Conservation (phyloP, 306 rosid genomes). For the Hippophae gyantsensis region DNA sequence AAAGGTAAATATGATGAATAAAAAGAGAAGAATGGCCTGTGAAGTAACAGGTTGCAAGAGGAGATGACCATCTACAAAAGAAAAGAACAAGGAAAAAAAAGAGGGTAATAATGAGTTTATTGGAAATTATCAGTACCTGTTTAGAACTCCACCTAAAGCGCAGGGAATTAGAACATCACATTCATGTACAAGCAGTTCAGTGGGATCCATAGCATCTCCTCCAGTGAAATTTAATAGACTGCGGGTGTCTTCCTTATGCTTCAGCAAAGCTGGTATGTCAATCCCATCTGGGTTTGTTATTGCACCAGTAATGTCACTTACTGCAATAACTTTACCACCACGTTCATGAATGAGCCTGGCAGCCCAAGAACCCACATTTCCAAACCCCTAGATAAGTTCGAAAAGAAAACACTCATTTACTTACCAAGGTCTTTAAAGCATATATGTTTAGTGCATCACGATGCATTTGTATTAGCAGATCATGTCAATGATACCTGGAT, state of each 20-base stretch:
- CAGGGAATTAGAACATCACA: constrained; percentile 55
- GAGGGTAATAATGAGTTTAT: not conserved
- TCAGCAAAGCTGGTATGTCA: constrained; percentile 27
- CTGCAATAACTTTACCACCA: constrained; percentile 43
- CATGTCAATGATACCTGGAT: constrained; percentile 26
- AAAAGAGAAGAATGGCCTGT: too few relatives aligned
- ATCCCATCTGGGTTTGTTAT: constrained; percentile 37
- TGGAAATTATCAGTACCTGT: constrained; percentile 28
- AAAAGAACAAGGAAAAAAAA: not conserved
- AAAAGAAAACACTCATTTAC: not conserved
- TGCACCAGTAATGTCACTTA: constrained; percentile 54
- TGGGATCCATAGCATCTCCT: constrained; percentile 36
- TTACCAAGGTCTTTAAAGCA: not conserved
- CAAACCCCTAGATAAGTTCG: constrained; percentile 48
- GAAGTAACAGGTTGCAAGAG: too few relatives aligned
- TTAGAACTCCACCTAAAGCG: constrained; percentile 58
- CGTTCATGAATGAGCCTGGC: constrained; percentile 29
- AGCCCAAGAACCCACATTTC: constrained; percentile 58
- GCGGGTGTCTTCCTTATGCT: constrained; percentile 32
- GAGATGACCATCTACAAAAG: not conserved
- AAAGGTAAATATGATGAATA: too few relatives aligned
- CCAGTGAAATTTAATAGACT: constrained; percentile 32
- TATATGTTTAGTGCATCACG: not conserved
- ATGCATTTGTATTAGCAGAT: not conserved
- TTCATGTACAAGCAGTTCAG: constrained; percentile 37